Conservation (phyloP, 2,329 filamentous ascomycete species). For the Cladophialophora yegresii region DNA sequence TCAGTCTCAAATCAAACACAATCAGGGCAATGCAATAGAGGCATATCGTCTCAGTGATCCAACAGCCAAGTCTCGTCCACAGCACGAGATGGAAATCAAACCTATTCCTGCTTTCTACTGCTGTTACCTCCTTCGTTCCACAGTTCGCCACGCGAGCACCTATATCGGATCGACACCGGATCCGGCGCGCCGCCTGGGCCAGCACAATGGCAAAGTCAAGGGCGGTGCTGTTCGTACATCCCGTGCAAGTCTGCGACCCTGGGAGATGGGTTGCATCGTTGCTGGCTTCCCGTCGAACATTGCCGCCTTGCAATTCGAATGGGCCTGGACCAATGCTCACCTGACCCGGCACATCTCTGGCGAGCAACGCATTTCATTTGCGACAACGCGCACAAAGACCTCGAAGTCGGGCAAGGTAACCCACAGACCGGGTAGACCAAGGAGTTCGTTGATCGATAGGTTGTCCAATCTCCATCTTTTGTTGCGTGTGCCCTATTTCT, state of each 20-base stretch:
- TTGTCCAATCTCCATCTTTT: slow-evolving; percentile 81
- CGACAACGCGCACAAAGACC: slow-evolving; percentile 32
- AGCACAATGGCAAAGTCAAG: slow-evolving; percentile 83
- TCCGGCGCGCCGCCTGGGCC: slow-evolving; percentile 77
- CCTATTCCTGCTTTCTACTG: slow-evolving; percentile 86
- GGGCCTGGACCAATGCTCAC: slow-evolving; percentile 88
- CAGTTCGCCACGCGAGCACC: slow-evolving; percentile 65
- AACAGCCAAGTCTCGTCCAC: background rate
- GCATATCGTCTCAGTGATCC: background rate
- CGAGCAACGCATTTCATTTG: slow-evolving; percentile 46
- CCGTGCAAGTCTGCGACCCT: slow-evolving; percentile 69
- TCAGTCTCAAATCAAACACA: background rate
- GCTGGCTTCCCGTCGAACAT: slow-evolving; percentile 85
- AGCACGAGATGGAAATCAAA: slow-evolving; percentile 44
- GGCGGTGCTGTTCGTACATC: slow-evolving; percentile 82
- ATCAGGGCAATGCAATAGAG: background rate
- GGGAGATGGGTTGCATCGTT: slow-evolving; percentile 87
- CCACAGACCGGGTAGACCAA: slow-evolving; percentile 59
- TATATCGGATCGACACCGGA: slow-evolving; percentile 94
- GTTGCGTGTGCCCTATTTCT: slow-evolving; percentile 75
- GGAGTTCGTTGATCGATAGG: slow-evolving; percentile 64
- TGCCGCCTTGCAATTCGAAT: slow-evolving; percentile 92
- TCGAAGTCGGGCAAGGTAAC: slow-evolving; percentile 44
- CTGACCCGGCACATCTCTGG: slow-evolving; percentile 74
- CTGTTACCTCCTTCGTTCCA: slow-evolving; percentile 88